Conservation (phyloP, 2,329 filamentous ascomycete species). For the Sarocladium oryzae region DNA sequence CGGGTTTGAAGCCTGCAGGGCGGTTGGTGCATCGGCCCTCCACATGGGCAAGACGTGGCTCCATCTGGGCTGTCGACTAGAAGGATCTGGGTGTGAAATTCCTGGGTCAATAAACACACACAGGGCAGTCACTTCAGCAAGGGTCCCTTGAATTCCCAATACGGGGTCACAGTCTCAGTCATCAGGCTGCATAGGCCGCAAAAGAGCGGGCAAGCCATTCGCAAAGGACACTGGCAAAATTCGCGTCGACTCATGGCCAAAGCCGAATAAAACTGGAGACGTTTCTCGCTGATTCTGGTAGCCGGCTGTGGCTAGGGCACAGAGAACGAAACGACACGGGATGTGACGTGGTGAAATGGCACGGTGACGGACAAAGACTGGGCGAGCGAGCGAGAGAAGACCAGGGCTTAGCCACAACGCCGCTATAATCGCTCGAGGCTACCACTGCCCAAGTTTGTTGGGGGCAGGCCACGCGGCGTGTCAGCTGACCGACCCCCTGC, state of each 20-base stretch:
- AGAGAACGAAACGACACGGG: not conserved
- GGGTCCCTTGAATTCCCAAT: slow-evolving; percentile 1
- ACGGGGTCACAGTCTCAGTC: not conserved
- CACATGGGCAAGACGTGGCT: slow-evolving; percentile 6
- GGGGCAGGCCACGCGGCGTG: slow-evolving; percentile 6
- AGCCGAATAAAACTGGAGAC: too few relatives aligned
- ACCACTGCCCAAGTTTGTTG: not conserved
- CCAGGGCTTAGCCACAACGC: slow-evolving; percentile 1
- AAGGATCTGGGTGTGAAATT: slow-evolving; percentile 3
- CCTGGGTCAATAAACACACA: not conserved
- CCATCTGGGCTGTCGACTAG: slow-evolving; percentile 6
- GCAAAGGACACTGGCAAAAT: not conserved
- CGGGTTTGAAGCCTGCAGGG: slow-evolving; percentile 9
- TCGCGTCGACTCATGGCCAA: not conserved
- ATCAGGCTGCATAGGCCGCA: not conserved
- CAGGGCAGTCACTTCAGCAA: slow-evolving; percentile 2
- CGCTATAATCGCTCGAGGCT: not conserved
- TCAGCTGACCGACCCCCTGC: not conserved
- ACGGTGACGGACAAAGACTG: not conserved
- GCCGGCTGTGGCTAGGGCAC: too few relatives aligned
- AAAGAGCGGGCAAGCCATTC: not conserved
- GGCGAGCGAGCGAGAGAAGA: not conserved
- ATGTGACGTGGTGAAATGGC: slow-evolving; percentile 1
- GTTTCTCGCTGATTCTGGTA: not conserved
- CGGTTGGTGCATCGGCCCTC: not conserved